These are phyloP conservation scores for Termitomyces sp. DNA, from an alignment of 768 basidiomycete genomes.

Conservation along the genomic window DNA sequence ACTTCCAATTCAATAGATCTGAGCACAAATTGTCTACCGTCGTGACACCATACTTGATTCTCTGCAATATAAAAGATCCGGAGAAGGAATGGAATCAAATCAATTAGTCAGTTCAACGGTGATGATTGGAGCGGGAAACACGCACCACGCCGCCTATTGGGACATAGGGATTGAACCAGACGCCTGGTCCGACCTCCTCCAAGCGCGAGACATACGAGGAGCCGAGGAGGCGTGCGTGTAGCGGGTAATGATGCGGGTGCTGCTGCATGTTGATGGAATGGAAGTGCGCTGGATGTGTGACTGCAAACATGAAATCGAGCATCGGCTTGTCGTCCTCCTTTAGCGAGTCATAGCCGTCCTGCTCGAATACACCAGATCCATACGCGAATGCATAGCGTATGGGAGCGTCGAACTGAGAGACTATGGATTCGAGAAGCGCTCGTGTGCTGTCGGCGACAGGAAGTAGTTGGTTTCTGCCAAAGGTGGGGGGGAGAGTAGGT, in stretches of 20 bases:
- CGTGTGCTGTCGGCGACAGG: slow-evolving; percentile 79
- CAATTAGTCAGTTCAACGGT: slow-evolving; percentile 7
- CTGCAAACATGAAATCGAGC: slow-evolving; percentile 97
- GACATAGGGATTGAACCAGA: slow-evolving; percentile 96
- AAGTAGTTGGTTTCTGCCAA: slow-evolving; percentile 81
- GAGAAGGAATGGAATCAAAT: background rate
- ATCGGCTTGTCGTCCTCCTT: slow-evolving; percentile 55
- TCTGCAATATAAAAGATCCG: slow-evolving; percentile 40
- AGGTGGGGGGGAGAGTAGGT: slow-evolving; percentile 62
- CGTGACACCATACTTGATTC: slow-evolving; percentile 95
- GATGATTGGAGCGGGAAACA: slow-evolving; percentile 18
- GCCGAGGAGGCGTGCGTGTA: slow-evolving; percentile 84
- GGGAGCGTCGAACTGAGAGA: slow-evolving; percentile 81
- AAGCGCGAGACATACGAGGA: slow-evolving; percentile 77
- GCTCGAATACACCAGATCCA: slow-evolving; percentile 93
- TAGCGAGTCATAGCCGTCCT: slow-evolving; percentile 65
- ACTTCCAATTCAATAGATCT: slow-evolving; percentile 90
- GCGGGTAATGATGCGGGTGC: slow-evolving; percentile 86
- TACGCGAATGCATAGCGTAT: slow-evolving; percentile 98
- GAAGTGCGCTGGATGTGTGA: slow-evolving; percentile 90
- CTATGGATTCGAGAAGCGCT: slow-evolving; percentile 76
- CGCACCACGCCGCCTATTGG: slow-evolving; percentile 82
- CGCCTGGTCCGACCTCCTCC: slow-evolving; percentile 76
- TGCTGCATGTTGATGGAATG: slow-evolving; percentile 96
- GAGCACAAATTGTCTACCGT: slow-evolving; percentile 86